Evolutionary conservation across 176 grass and related monocot genomes (phyloP).

Genomic region (Avena insularis): DNA sequence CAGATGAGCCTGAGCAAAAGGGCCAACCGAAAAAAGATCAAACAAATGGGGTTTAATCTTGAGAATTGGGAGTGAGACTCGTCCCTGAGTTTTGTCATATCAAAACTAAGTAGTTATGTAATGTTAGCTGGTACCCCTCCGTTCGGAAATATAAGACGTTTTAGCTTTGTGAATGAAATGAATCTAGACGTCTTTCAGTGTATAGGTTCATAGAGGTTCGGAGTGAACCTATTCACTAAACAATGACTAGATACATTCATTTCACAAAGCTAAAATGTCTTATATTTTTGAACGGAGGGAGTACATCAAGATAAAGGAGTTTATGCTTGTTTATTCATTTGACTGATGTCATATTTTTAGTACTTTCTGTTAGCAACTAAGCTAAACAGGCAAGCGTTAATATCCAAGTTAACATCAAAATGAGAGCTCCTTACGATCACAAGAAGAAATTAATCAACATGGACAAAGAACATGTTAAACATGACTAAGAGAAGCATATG

Average conservation of each 20-base stretch:
- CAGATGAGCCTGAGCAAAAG: background rate
- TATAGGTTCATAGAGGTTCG: no score
- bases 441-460: conserved; percentile 17
- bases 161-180: no score
- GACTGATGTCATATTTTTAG: background rate
- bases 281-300: no score
- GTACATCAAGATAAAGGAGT: background rate
- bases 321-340: conserved; percentile 13
- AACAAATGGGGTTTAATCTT: background rate
- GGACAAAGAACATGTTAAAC: conserved; percentile 8
- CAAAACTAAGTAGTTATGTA: background rate
- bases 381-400: background rate
- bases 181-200: no score
- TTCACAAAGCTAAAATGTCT: no score
- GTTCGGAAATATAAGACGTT: no score
- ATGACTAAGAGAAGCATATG: conserved; percentile 4
- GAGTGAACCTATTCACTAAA: no score
- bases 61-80: background rate
- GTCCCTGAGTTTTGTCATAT: background rate
- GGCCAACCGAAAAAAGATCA: background rate
- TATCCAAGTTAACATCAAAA: conserved; percentile 16
- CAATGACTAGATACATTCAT: no score
- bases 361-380: background rate
- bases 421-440: background rate
- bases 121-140: background rate